Evolutionary conservation across 345 rosid genomes (phyloP), one percentile per base, ranked within the genome.

Genomic region (Balakata baccata): DNA sequence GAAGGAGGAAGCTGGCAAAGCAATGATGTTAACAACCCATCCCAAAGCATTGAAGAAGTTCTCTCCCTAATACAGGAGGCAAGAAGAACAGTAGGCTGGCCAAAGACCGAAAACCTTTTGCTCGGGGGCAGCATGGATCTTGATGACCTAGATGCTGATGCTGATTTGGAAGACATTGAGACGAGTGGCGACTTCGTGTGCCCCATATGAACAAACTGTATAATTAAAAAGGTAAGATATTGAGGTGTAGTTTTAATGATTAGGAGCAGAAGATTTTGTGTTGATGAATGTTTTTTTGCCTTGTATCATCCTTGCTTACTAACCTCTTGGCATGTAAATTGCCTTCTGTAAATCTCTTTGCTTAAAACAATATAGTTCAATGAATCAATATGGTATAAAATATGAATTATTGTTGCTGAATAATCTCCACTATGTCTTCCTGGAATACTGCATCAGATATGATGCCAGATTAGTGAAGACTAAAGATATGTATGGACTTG

Each of bases 31-130:
- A 90, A 85, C 56, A 75, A 83, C 67, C 93, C 90, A n/a, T 73
- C 86, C 37, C 97, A 90, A 23, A 90, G 89, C 41, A 79, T 83
- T 51, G 98, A 84, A 52, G 97, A 90, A 65, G 88, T 89, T 63
- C 75, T 87, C 74, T 72, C 82, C 14, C 81, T 90, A 71, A 80
- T 88, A 58, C 89, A 92, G 49, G 98, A 92, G 80, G 99, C 98
- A 5, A 84, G 87, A 76, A 86, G 82, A 61, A 56, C 79, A 17
- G 49, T 80, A 7, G 86, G 58, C 38, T 85, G 74, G 59, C 77
- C 75, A 13, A 81, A 63, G 78, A 67, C 59, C 61, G 91, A 82
- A 14, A 88, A 84, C 46, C 64, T 69, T 50, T 77, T 74, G n/a
- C 47, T 82, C 18, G 89, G 83, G 75, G 81, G 87, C 75, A 82